These are phyloP conservation scores for Sphaerobolus stellatus DNA, from an alignment of 1,284 basidiomycete species.

Conservation along the genomic window DNA sequence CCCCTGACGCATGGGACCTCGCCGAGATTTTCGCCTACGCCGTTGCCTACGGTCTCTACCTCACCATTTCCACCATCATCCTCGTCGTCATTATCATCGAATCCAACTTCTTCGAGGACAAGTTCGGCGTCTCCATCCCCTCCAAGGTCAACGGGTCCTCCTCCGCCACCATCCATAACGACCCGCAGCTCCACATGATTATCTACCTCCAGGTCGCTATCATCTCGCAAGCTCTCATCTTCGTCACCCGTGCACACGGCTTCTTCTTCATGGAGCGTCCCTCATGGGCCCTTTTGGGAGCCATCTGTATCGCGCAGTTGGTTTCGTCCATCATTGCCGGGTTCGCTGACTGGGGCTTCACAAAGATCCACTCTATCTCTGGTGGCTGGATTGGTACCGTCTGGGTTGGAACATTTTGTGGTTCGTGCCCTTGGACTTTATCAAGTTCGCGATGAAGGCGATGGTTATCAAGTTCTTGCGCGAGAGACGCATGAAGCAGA, in stretches of 20 bases:
- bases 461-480: conserved; percentile 86
- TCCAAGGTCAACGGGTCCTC: conserved; percentile 39
- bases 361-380: conserved; percentile 70
- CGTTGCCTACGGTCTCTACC: conserved; percentile 91
- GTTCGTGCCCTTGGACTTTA: conserved; percentile 92
- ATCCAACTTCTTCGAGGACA: conserved; percentile 88
- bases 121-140: conserved; percentile 72
- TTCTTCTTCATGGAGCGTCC: conserved; percentile 99
- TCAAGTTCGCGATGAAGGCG: conserved; percentile 96
- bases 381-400: conserved; percentile 97
- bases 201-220: conserved; percentile 93
- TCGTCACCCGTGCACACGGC: conserved; percentile 93
- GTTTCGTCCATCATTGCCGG: conserved; percentile 94
- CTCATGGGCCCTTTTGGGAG: conserved; percentile 82
- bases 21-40: conserved; percentile 96
- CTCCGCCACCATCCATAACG: too few species aligned
- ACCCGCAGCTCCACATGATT: conserved; percentile 75
- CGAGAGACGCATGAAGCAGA: conserved; percentile 56
- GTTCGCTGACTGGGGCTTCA: conserved; percentile 92
- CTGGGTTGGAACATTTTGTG: conserved; percentile 94
- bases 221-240: conserved; percentile 97
- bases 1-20: conserved; percentile 96
- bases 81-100: conserved; percentile 85
- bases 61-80: conserved; percentile 84
- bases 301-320: conserved; percentile 92